phyloP scores from a whole-genome alignment of 2,329 filamentous ascomycete genomes.

The Periconia macrospinosa region DNA sequence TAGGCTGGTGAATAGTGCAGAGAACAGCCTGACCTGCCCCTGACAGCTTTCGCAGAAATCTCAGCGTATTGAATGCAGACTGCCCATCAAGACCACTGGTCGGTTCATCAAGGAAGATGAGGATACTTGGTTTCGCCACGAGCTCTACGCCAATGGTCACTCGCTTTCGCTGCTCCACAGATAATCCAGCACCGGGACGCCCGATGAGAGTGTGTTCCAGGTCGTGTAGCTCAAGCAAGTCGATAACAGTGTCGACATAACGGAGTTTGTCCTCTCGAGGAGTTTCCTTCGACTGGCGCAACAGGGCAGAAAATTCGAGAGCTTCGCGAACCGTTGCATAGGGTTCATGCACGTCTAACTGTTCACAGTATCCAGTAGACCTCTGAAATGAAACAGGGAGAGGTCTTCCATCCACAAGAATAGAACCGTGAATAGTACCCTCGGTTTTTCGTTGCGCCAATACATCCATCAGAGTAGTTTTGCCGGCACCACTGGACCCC shows the following conservation, averaged over 20 bases:
- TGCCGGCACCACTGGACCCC: conserved; percentile 37
- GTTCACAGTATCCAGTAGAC: conserved; percentile 61
- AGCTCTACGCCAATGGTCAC: conserved; percentile 62
- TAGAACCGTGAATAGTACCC: conserved; percentile 80
- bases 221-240: conserved; percentile 60
- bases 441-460: conserved; percentile 66
- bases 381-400: conserved; percentile 76
- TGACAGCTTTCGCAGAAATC: conserved; percentile 72
- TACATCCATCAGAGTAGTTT: conserved; percentile 38
- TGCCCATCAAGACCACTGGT: conserved; percentile 73
- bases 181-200: conserved; percentile 55
- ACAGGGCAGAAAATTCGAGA: conserved; percentile 60
- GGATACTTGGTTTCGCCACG: conserved; percentile 64
- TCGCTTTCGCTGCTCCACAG: conserved; percentile 64
- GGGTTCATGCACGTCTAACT: conserved; percentile 61
- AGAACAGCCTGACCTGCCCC: conserved; percentile 79
- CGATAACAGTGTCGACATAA: conserved; percentile 63
- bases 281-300: conserved; percentile 58
- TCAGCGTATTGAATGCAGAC: conserved; percentile 70
- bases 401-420: conserved; percentile 66
- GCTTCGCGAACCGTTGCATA: conserved; percentile 63
- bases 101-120: conserved; percentile 76
- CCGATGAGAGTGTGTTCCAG: conserved; percentile 63
- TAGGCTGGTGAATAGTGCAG: conserved; percentile 86
- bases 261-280: conserved; percentile 58